phyloP scores from a whole-genome alignment of 305 asterid genomes.

The Euphrasia arctica region DNA sequence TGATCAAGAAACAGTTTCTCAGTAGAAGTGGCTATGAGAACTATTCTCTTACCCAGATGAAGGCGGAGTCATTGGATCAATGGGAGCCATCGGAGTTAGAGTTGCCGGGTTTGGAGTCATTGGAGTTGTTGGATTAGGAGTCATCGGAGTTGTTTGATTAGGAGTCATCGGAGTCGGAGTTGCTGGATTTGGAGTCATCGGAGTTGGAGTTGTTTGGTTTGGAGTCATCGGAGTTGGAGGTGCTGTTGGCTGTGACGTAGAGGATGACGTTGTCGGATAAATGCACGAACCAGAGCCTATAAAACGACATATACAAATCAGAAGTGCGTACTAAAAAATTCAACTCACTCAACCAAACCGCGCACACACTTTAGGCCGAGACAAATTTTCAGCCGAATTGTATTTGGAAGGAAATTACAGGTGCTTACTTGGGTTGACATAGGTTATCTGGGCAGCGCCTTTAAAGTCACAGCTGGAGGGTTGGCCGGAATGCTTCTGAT shows the following conservation, averaged over 20 bases:
- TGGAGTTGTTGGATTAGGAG: neutral
- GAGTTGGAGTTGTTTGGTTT: conserved; percentile 10
- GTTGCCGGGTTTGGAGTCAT: conserved; percentile 28
- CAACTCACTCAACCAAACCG: too few species aligned
- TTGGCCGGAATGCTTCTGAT: conserved; percentile 55
- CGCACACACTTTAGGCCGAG: too few species aligned
- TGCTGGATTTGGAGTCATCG: conserved; percentile 24
- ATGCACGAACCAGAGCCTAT: conserved; percentile 70
- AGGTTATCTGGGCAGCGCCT: conserved; percentile 56
- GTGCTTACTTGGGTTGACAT: conserved; percentile 72
- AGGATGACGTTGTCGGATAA: conserved; percentile 35
- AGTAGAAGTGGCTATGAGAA: neutral
- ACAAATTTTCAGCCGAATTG: too few species aligned
- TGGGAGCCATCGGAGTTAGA: conserved; percentile 25
- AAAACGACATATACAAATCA: neutral
- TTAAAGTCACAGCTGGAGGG: conserved; percentile 71
- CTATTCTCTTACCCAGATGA: conserved; percentile 40
- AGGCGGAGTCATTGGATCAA: conserved; percentile 38
- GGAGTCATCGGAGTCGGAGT: conserved; percentile 19
- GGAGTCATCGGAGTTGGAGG: neutral
- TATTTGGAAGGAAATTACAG: neutral
- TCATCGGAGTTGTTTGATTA: conserved; percentile 16
- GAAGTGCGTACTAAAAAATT: conserved; percentile 17
- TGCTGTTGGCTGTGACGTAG: conserved; percentile 30
- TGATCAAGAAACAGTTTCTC: neutral